Evolutionary conservation across 2,329 filamentous ascomycete species (phyloP), one percentile per base, ranked within the genome.

Genomic region (Aspergillus fumigatus): DNA sequence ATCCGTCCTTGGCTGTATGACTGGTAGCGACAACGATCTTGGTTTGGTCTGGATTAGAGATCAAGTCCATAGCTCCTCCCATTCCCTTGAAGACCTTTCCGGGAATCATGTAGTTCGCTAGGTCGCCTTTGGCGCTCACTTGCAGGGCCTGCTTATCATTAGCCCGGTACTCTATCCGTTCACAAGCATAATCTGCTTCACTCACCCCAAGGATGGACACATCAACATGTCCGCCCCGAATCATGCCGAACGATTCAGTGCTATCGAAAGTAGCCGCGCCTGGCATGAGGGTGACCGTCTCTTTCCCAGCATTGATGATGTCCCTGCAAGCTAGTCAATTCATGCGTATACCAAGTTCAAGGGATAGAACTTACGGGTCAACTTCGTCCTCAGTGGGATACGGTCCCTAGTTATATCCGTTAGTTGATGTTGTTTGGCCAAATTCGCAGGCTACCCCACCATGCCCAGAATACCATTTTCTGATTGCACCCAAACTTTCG

Each of bases 21-120:
- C 88, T 86, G 2, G 86, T 89, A 0, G 86, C 83, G 3, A 89
- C 85, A 4, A 89, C 85, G 63, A 89, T 87, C 79, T 88, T 89
- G 62, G 87, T 89, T 65, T 81, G 79, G 63, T 87, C 84, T 0
- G 87, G 87, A 73, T 89, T 88, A 40, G 84, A 86, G 10, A 89
- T 85, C 7, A 89, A 75, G 69, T 89, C 87, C 87, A 89, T 89
- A 19, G 87, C 87, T 27, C 87, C 87, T 59, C 90, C 90, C 86
- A 95, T 94, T 19, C 90, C 90, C 80, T 94, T 94, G 75, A 92
- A 71, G 10, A 90, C 84, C 74, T 93, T 94, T 25, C 90, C 90
- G 0, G 90, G 90, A 60, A 95, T 88, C 88, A 94, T 94, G 80
- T 90, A 95, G 75, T 94, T 94, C 48, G 90, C 90, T 53, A 95